A percentile compares a stretch with the other conserved stretches of the same genome.
These are phyloP conservation scores for Saccharomycopsis lassenensis DNA, from an alignment of 805 yeast genomes.

Conservation along the genomic window DNA sequence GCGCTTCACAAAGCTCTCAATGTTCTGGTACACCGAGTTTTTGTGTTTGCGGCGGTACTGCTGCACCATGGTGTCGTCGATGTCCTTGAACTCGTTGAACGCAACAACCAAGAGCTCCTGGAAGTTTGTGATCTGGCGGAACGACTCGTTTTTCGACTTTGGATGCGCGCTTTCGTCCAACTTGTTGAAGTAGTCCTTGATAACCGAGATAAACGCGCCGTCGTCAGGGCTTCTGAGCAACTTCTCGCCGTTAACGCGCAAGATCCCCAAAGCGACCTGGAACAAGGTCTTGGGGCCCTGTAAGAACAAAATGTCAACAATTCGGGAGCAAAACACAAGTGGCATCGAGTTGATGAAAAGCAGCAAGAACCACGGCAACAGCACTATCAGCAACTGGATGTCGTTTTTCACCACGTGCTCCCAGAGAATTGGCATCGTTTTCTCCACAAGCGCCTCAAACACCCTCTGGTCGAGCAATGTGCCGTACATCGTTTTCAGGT, in stretches of 20 bases:
- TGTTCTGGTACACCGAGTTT: conserved; percentile 70
- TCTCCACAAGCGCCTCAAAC: conserved; percentile 80
- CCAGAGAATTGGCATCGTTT: conserved; percentile 82
- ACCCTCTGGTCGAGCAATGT: conserved; percentile 89
- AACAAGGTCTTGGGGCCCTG: conserved; percentile 85
- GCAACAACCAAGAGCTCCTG: conserved; percentile 88
- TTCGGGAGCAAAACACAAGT: conserved; percentile 80
- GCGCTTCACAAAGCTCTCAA: conserved; percentile 82
- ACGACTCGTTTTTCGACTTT: conserved; percentile 49
- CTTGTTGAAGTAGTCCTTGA: conserved; percentile 70
- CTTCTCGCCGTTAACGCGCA: conserved; percentile 80
- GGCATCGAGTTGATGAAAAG: conserved; percentile 91
- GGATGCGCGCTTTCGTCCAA: conserved; percentile 77
- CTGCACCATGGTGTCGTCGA: conserved; percentile 63
- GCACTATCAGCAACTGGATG: conserved; percentile 85
- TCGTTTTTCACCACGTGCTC: conserved; percentile 69
- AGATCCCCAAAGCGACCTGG: conserved; percentile 87
- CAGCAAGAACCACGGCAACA: conserved; percentile 93
- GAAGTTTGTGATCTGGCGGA: conserved; percentile 64
- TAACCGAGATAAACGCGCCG: conserved; percentile 77
- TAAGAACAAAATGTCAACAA: conserved; percentile 79
- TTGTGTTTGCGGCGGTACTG: conserved; percentile 62
- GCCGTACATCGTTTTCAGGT: conserved; percentile 96
- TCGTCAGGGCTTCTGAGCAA: conserved; percentile 77
- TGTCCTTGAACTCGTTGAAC: conserved; percentile 75